Conservation (phyloP, 1,284 basidiomycete genomes). For the Ustilago shanxiensis region DNA sequence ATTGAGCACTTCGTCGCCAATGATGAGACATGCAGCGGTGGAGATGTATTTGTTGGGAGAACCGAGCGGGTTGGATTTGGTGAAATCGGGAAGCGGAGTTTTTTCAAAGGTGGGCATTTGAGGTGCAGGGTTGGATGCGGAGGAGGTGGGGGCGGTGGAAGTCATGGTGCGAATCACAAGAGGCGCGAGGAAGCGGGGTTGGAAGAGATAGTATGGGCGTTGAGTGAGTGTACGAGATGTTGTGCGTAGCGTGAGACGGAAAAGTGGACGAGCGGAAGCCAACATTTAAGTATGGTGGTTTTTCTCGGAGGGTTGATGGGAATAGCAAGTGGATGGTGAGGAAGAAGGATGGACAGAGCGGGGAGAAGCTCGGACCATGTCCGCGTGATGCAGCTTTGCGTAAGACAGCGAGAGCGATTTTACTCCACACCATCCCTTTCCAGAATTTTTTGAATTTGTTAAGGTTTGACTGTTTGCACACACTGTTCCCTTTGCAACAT, state of each 20-base stretch:
- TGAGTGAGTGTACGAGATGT: not conserved
- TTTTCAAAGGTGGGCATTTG: constrained; percentile 53
- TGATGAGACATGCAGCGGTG: constrained; percentile 65
- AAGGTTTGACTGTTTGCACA: not conserved
- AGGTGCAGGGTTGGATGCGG: not conserved
- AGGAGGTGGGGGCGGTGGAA: not conserved
- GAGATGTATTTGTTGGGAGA: constrained; percentile 47
- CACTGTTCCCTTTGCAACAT: too few relatives aligned
- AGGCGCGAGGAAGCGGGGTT: not conserved
- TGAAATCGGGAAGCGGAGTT: constrained; percentile 36
- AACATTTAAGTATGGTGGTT: not conserved
- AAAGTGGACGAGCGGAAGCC: not conserved
- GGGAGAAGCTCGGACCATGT: constrained; percentile 17
- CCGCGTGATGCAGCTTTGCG: constrained; percentile 27
- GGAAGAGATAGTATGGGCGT: not conserved
- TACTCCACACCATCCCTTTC: not conserved
- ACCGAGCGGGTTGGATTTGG: constrained; percentile 48
- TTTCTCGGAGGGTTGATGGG: not conserved
- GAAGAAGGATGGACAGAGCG: not conserved
- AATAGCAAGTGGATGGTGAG: not conserved
- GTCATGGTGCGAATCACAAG: not conserved
- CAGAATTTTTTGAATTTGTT: not conserved
- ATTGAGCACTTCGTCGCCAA: constrained; percentile 77
- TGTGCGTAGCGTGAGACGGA: not conserved
- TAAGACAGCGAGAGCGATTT: constrained; percentile 6